Evolutionary conservation across 2,329 filamentous ascomycete genomes (phyloP), one percentile per base, ranked within the genome.

Genomic region (Coniochaeta sp.): DNA sequence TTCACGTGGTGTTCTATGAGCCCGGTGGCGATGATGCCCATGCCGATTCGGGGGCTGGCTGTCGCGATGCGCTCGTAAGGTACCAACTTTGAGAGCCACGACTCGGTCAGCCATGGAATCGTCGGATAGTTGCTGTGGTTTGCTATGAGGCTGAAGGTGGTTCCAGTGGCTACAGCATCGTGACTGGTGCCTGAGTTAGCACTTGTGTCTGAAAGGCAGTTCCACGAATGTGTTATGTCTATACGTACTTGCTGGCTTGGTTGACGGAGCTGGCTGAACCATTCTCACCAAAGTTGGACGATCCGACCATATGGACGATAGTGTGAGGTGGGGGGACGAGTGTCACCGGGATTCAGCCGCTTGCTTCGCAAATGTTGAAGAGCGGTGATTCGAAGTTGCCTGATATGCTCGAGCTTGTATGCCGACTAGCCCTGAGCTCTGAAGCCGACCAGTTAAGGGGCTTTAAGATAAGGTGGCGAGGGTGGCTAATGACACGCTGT

Each of bases 1-100:
- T 61, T 58, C 48, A 64, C 60, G 45, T 67, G 58, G 55, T 63
- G 62, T 51, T 64, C 58, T 48, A 67, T 57, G 35, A 62, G 60
- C 30, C 60, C 55, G 54, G 58, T 56, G 14, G 57, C 60, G 47
- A 67, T 51, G 45, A 67, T 49, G 38, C 56, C 58, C 42, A 63
- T 56, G 16, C 62, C 63, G 24, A 51, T 40, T 6, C 54, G 55
- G 31, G 61, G 56, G 22, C 56, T 55, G 4, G 59, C 64, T 13
- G 55, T 57, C 10, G 62, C 61, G 24, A 69, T 61, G 24, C 62
- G 59, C 53, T 67, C 65, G 53, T 66, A 60, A 18, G 55, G 59
- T 48, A 62, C 55, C 18, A 54, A 33, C 22, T 54, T 53, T 8
- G 46, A 32, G 6, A 57, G 38, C 59, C 59, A 65, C 26, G 52